These are phyloP conservation scores for Nicotiana paniculata DNA, from an alignment of 257 asterid species.

Conservation along the genomic window DNA sequence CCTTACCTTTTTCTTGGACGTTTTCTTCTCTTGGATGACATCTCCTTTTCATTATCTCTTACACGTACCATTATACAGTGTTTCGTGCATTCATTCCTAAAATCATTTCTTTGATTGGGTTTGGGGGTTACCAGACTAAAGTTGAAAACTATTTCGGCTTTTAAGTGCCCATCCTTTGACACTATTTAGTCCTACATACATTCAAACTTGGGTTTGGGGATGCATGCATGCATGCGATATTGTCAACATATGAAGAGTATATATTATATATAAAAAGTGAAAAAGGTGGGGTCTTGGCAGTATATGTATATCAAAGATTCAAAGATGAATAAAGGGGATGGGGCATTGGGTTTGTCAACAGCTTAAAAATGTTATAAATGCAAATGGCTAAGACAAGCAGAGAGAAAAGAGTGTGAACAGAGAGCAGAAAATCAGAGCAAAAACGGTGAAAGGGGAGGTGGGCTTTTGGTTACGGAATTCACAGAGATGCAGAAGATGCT, in stretches of 20 bases:
- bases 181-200: not conserved
- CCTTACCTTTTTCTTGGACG: not conserved
- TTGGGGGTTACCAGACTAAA: not conserved
- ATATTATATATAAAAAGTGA: not conserved
- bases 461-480: not conserved
- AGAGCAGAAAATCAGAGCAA: not conserved
- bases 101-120: not conserved
- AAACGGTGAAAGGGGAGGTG: not conserved
- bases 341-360: not conserved
- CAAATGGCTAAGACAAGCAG: not conserved
- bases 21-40: not conserved
- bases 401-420: conserved; percentile 11
- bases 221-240: not conserved
- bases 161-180: conserved; percentile 2
- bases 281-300: not conserved
- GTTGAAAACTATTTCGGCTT: not conserved
- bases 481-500: not conserved
- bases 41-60: conserved; percentile 3
- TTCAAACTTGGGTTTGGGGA: not conserved
- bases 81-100: conserved; percentile 5
- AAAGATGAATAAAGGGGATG: conserved; percentile 14
- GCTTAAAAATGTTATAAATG: conserved; percentile 13
- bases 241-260: not conserved
- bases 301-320: not conserved
- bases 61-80: conserved; percentile 19